These are phyloP conservation scores for Tilletia setariae DNA, from an alignment of 1,284 basidiomycete species.

Conservation along the genomic window DNA sequence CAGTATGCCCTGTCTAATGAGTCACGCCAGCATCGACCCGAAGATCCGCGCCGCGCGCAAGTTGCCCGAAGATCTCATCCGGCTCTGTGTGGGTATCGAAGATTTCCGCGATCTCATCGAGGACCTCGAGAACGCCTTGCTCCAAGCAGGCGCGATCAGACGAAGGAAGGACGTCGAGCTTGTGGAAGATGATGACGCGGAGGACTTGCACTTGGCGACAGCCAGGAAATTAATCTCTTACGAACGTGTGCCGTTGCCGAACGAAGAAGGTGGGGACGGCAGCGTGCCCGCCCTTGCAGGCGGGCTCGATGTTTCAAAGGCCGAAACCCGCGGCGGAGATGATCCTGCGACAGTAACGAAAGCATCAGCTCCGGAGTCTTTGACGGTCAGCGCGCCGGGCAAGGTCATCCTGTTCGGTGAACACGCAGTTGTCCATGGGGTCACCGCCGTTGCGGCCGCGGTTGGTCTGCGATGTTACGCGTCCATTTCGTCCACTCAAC, in stretches of 20 bases:
- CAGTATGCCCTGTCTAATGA: constrained; percentile 99
- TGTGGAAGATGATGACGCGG: constrained; percentile 61
- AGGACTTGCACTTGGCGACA: constrained; percentile 34
- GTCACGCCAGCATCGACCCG: constrained; percentile 95
- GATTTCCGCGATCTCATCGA: constrained; percentile 88
- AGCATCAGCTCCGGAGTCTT: constrained; percentile 28
- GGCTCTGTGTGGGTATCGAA: constrained; percentile 97
- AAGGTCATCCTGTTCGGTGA: constrained; percentile 99
- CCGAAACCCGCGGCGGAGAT: constrained; percentile 46
- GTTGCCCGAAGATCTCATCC: constrained; percentile 93
- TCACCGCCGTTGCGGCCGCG: constrained; percentile 90
- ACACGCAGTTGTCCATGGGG: constrained; percentile 97
- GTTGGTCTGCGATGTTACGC: constrained; percentile 94
- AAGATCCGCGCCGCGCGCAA: constrained; percentile 86
- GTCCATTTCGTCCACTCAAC: constrained; percentile 61
- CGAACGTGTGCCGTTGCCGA: constrained; percentile 14
- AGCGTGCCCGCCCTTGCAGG: constrained; percentile 31
- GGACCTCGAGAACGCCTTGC: constrained; percentile 86
- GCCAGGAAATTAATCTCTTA: constrained; percentile 9
- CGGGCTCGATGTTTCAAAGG: constrained; percentile 37
- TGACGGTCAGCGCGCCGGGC: constrained; percentile 67
- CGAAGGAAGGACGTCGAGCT: constrained; percentile 55
- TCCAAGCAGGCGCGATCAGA: constrained; percentile 81
- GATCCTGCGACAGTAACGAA: constrained; percentile 9
- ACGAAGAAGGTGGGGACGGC: constrained; percentile 30